Percentiles rank a stretch among this genome's conserved stretches.
Evolutionary conservation across 2,329 filamentous ascomycete species (phyloP).

Genomic region (Phaeosphaeria sp.): DNA sequence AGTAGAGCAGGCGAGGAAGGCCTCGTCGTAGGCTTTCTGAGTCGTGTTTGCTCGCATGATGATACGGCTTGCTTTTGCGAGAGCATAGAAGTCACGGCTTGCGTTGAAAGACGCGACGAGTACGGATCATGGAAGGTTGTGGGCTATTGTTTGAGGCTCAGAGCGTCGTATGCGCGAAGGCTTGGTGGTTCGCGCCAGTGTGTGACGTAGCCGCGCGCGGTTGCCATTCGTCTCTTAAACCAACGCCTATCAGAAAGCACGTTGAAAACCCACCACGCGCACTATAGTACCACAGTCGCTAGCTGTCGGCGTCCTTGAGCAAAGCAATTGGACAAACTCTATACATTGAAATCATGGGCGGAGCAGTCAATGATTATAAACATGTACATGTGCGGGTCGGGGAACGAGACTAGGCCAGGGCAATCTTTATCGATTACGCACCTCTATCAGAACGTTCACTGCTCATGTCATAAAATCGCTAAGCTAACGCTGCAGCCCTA

Average conservation of each 20-base stretch:
- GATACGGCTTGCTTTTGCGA: constrained; percentile 10
- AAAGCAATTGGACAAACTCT: neutral
- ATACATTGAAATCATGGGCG: neutral
- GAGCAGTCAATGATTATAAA: constrained; percentile 7
- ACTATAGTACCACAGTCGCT: neutral
- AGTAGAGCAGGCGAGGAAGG: constrained; percentile 91
- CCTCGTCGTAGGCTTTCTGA: constrained; percentile 98
- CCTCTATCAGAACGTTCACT: constrained; percentile 11
- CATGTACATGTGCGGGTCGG: constrained; percentile 28
- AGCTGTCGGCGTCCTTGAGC: neutral
- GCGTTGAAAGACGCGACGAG: constrained; percentile 53
- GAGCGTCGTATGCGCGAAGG: constrained; percentile 26
- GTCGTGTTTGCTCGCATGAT: constrained; percentile 69
- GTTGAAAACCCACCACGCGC: constrained; percentile 18
- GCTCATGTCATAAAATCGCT: neutral
- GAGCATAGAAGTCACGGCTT: constrained; percentile 5
- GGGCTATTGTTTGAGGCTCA: constrained; percentile 24
- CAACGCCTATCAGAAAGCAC: constrained; percentile 10
- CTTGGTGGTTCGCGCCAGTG: constrained; percentile 30
- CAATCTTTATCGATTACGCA: constrained; percentile 43
- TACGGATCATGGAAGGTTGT: constrained; percentile 13
- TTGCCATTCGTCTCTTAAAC: constrained; percentile 19
- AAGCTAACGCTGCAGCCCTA: constrained; percentile 30
- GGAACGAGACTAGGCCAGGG: constrained; percentile 20
- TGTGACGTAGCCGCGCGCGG: constrained; percentile 38